Base-by-base conservation (phyloP, 208 protist genomes). In the Tetramitus jugosus region DNA sequence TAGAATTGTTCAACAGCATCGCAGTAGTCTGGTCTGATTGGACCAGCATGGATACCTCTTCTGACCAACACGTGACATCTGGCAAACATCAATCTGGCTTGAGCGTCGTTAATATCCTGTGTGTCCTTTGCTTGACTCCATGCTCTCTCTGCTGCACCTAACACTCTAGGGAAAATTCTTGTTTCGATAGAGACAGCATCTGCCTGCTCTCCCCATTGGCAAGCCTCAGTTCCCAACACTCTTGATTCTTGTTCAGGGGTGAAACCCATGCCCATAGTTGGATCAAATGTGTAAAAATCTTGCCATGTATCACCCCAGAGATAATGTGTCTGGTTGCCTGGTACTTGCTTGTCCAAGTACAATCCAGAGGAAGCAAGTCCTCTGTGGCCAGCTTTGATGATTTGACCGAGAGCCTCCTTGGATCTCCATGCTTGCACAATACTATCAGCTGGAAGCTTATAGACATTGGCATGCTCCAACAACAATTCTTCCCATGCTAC, bases 391-490 rank as follows among this genome's bases (percentile, higher is more conserved):
- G 29, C 35, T 31, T 64, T 60, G 10, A 76, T 33, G 29, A 64
- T 45, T 31, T 83, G 0, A 26, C n/a, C 3, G 2, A 83, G 40
- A 40, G 45, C 45, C 0, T 37, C 20, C 23, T 40, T 29, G 17
- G 45, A 43, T 37, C 46, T 80, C 81, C 81, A 83, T n/a, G 81
- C 79, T 29, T 82, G 62, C 10, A 83, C 76, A 26, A 83, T 79
- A 17, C n/a, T 60, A 46, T 62, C 52, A 40, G 65, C 75, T 72
- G 80, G 75, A 23, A 69, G 0, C 13, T 7, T 2, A 17, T 52
- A 33, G 2, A 23, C 33, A 4, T 67, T 31, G 3, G 39, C 6
- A n/a, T n/a, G n/a, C 17, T 78, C 35, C 2, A 64, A 45, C 2
- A 79, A 14, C 2, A 60, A 13, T 52, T 81, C 79, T 81, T 76